Evolutionary conservation across 2,329 filamentous ascomycete species (phyloP), one percentile per base, ranked within the genome.

Genomic region (Penicillium sp.): DNA sequence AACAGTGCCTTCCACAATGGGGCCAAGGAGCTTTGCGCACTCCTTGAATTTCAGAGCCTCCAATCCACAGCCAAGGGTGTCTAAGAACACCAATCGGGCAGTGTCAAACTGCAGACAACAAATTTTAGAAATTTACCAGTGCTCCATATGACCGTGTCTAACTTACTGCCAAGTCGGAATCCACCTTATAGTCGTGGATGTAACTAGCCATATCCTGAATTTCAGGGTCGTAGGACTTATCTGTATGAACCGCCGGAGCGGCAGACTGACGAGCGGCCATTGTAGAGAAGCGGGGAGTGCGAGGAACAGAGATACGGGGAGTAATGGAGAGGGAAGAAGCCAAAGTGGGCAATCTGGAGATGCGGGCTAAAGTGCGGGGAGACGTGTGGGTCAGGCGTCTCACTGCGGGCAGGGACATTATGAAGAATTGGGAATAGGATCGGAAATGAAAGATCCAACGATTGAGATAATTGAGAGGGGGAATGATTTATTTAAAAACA

Each of bases 21-120:
- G 94, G 19, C 94, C 94, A 38, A 99, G 87, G 57, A 97, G 85
- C 80, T 97, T 97, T 62, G 88, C 86, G 84, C 94, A 97, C 78
- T 97, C 90, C 76, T 92, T 90, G 82, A 99, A 99, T 67, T 88
- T 88, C 71, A 99, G 84, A 65, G 90, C 94, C 80, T 97, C 92
- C 61, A 99, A 87, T 73, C 94, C 94, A 76, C 94, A 99, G 71
- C 94, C 94, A 45, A 99, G 84, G 53, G 94, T 97, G 77, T 99
- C 94, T 71, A 97, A 86, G 77, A 99, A 91, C 66, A 97, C 92
- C 81, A 91, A 93, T 78, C 94, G 88, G 61, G 94, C 94, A 46
- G 94, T 99, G 77, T 99, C 94, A 73, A 89, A 95, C 74, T 76
- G 59, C 25, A 9, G 14, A 46, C 30, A 35, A 45, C 31, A 31